Evolutionary conservation across 2,329 filamentous ascomycete species (phyloP).

Genomic region (Fusarium denticulatum): DNA sequence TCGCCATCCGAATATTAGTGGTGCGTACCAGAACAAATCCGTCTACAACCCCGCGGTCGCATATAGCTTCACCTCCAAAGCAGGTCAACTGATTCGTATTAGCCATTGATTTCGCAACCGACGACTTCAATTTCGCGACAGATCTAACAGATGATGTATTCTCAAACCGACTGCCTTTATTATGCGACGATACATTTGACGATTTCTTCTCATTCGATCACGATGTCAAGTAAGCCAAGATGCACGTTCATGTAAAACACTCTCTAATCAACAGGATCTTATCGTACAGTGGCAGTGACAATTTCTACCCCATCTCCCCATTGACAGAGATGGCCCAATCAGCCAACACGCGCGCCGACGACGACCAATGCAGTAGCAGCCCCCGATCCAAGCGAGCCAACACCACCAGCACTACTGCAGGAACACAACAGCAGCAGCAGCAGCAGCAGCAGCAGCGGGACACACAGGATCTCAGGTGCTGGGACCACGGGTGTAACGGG

Average conservation of each 20-base stretch:
- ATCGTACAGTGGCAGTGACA: neutral
- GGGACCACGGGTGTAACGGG: slow-evolving; percentile 5
- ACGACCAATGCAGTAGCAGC: neutral
- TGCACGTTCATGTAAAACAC: neutral
- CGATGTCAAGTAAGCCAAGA: neutral
- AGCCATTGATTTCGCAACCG: neutral
- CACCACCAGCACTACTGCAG: neutral
- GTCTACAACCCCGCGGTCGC: neutral
- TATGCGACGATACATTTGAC: neutral
- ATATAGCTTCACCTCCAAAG: neutral
- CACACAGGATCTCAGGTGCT: neutral
- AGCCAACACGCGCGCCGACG: neutral
- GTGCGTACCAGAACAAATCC: neutral
- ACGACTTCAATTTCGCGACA: neutral
- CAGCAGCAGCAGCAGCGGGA: neutral
- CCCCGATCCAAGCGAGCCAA: neutral
- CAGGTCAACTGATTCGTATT: neutral
- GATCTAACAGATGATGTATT: neutral
- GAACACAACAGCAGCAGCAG: neutral
- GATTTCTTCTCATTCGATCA: neutral
- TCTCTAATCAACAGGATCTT: neutral
- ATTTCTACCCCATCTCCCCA: neutral
- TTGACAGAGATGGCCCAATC: neutral
- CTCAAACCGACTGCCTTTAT: neutral
- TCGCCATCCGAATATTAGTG: neutral